phyloP scores from a whole-genome alignment of 1,139 yeast species.

The Protomyces inouyei region DNA sequence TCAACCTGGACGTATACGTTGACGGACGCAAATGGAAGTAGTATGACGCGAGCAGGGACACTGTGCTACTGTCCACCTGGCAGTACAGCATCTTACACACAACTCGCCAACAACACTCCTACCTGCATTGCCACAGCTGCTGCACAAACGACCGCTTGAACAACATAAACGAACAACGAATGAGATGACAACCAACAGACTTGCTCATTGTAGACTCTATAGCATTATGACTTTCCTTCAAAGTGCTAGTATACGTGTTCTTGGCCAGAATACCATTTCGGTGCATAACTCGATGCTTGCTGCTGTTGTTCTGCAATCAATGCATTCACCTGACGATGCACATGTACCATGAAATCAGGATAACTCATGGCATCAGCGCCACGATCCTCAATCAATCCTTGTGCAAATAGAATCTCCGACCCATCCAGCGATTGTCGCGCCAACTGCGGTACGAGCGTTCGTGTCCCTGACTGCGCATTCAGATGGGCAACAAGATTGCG shows the following conservation, averaged over 20 bases:
- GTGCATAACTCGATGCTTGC: background rate
- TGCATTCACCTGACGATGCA: slow-evolving; percentile 49
- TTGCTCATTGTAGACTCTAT: background rate
- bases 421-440: slow-evolving; percentile 66
- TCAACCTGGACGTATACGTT: background rate
- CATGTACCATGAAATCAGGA: slow-evolving; percentile 55
- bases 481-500: slow-evolving; percentile 55
- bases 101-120: background rate
- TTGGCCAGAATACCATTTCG: background rate
- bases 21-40: background rate
- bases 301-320: slow-evolving; percentile 6
- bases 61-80: background rate
- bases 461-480: slow-evolving; percentile 38
- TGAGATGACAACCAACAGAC: background rate
- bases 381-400: slow-evolving; percentile 69
- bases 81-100: background rate
- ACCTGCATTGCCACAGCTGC: background rate
- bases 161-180: background rate
- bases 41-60: background rate
- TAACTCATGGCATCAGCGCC: slow-evolving; percentile 52
- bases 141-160: background rate
- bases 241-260: background rate
- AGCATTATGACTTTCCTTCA: too few species aligned
- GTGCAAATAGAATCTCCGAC: slow-evolving; percentile 54
- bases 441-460: slow-evolving; percentile 46